Conservation (phyloP, 371 early-diverging fungal species). For the Choanephora cucurbitarum region DNA sequence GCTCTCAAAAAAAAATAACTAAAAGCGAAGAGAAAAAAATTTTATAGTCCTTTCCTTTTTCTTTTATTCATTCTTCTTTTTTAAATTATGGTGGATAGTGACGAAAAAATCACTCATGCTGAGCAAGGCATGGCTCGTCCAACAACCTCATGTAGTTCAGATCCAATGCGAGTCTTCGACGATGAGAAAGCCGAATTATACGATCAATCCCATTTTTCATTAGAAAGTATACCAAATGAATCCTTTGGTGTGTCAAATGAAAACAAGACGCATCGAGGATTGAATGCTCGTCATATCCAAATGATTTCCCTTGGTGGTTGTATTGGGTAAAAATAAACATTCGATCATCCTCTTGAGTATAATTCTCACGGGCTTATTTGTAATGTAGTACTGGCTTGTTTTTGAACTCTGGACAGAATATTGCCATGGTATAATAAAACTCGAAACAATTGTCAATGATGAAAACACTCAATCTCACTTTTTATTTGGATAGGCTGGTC, state of each 20-base stretch:
- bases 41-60: not conserved
- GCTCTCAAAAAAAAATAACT: too few species aligned
- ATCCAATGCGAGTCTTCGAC: conserved; percentile 24
- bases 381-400: conserved; percentile 65
- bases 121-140: conserved; percentile 13
- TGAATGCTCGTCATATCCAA: conserved; percentile 73
- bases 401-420: conserved; percentile 77
- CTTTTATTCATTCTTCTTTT: not conserved
- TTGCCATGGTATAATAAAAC: conserved; percentile 56
- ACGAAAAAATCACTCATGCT: conserved; percentile 14
- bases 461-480: too few species aligned
- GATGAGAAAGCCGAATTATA: conserved; percentile 26
- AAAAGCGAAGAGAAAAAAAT: too few species aligned
- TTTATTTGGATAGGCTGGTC: too few species aligned
- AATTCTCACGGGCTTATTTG: not conserved
- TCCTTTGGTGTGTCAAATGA: not conserved
- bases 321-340: conserved; percentile 34
- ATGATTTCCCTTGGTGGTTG: conserved; percentile 81
- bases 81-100: not conserved
- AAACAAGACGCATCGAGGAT: conserved; percentile 51
- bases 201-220: conserved; percentile 21
- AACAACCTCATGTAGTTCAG: conserved; percentile 3
- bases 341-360: too few species aligned
- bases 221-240: conserved; percentile 15
- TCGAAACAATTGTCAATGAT: too few species aligned